Conservation (phyloP, 805 yeast genomes). For the Candida taoyuanica region DNA sequence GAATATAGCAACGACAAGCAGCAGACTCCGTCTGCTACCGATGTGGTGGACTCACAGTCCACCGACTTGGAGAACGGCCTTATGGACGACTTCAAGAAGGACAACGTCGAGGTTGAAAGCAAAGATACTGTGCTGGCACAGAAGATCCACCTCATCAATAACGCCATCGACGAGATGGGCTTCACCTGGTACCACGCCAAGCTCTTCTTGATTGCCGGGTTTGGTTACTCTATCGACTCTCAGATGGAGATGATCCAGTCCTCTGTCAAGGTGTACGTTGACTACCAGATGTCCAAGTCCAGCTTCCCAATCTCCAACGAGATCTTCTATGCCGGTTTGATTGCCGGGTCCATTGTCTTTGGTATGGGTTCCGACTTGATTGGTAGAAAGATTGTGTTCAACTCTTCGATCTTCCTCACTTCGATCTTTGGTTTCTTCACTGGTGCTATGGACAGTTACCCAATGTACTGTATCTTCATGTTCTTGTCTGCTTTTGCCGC, state of each 20-base stretch:
- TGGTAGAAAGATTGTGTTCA: constrained; percentile 48
- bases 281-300: constrained; percentile 38
- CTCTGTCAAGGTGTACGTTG: constrained; percentile 40
- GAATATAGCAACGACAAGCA: constrained; percentile 1
- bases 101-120: constrained; percentile 28
- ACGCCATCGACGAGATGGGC: constrained; percentile 58
- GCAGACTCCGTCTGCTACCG: constrained; percentile 4
- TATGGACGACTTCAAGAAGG: constrained; percentile 4
- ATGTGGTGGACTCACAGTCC: constrained; percentile 10
- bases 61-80: constrained; percentile 8
- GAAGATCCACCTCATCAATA: constrained; percentile 43
- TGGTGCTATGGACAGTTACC: constrained; percentile 43
- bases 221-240: constrained; percentile 49
- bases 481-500: constrained; percentile 39
- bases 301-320: constrained; percentile 42
- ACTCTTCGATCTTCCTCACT: constrained; percentile 39
- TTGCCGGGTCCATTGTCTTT: constrained; percentile 45
- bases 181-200: constrained; percentile 49
- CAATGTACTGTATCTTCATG: constrained; percentile 45
- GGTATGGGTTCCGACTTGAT: constrained; percentile 48
- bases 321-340: constrained; percentile 44
- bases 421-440: constrained; percentile 44
- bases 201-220: constrained; percentile 44
- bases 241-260: constrained; percentile 45
- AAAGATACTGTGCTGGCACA: constrained; percentile 19